Conservation (phyloP, 2,329 filamentous ascomycete genomes). For the Plectosphaerella plurivora region DNA sequence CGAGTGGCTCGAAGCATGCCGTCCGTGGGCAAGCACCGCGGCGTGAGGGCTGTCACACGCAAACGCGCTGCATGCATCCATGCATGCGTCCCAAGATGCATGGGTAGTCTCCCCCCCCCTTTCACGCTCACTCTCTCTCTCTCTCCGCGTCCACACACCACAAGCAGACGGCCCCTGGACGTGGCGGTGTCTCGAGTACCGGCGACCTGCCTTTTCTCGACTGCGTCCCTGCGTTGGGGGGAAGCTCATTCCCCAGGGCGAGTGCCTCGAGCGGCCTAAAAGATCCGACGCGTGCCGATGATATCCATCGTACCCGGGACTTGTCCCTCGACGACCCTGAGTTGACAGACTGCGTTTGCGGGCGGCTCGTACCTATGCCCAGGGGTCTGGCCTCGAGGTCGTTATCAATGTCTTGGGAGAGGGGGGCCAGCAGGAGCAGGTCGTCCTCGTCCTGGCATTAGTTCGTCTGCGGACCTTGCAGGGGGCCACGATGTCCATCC, state of each 20-base stretch:
- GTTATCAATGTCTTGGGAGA: neutral
- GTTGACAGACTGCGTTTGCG: too few relatives aligned
- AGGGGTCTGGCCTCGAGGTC: neutral
- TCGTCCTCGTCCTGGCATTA: too few relatives aligned
- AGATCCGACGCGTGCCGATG: neutral
- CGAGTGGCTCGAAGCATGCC: neutral
- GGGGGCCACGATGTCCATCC: too few relatives aligned
- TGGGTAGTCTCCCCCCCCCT: too few relatives aligned
- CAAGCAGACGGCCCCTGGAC: neutral
- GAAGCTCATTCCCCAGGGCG: too few relatives aligned
- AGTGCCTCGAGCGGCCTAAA: neutral
- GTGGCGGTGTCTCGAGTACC: neutral
- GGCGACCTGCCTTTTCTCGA: neutral
- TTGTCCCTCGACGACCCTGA: too few relatives aligned
- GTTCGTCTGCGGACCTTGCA: too few relatives aligned
- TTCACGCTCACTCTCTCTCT: too few relatives aligned
- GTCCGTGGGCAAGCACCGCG: neutral
- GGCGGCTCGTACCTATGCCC: neutral
- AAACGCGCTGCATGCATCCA: neutral
- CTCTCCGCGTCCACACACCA: too few relatives aligned
- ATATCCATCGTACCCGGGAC: neutral
- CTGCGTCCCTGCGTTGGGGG: neutral
- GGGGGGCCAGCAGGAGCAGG: neutral
- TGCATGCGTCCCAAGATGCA: too few relatives aligned
- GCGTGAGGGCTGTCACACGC: neutral